A percentile compares a stretch with the other conserved stretches of the same genome.
These are phyloP conservation scores for Blastocystis sp. DNA, from an alignment of 352 stramenopile species.

Conservation along the genomic window DNA sequence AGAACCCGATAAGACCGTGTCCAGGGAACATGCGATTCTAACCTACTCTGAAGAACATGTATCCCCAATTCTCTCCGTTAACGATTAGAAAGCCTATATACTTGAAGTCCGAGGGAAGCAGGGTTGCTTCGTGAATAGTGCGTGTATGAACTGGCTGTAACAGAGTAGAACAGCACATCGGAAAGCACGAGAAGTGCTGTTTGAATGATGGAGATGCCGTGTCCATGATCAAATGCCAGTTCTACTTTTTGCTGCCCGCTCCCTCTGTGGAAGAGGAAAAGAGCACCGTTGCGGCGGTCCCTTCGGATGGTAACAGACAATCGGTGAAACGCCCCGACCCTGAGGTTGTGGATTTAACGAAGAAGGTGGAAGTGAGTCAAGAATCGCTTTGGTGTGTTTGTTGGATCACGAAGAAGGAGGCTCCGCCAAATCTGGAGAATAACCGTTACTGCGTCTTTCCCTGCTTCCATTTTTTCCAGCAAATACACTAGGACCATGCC, in stretches of 20 bases:
- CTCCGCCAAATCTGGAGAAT: conserved; percentile 8
- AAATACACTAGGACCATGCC: conserved; percentile 38
- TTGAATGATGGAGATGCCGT: conserved; percentile 50
- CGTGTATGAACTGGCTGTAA: background rate
- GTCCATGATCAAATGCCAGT: conserved; percentile 40
- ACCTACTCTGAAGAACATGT: conserved; percentile 61
- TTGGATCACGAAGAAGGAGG: background rate
- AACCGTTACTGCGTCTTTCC: conserved; percentile 3
- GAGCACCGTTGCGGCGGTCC: too few species aligned
- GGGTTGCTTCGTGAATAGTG: conserved; percentile 36
- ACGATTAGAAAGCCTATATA: conserved; percentile 59
- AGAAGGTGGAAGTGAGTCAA: background rate
- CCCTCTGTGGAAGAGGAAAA: too few species aligned
- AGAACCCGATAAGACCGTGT: conserved; percentile 30
- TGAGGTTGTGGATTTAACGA: background rate
- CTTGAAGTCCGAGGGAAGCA: conserved; percentile 42
- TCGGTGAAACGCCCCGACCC: background rate
- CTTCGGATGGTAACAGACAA: too few species aligned
- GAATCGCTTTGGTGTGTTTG: background rate
- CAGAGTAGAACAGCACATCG: conserved; percentile 11
- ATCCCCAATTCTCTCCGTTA: background rate
- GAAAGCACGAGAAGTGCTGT: conserved; percentile 37
- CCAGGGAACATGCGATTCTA: conserved; percentile 41
- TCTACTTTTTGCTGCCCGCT: conserved; percentile 62
- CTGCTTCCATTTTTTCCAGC: background rate